Conservation (phyloP, 2,329 filamentous ascomycete genomes). For the Colletotrichum sp. region DNA sequence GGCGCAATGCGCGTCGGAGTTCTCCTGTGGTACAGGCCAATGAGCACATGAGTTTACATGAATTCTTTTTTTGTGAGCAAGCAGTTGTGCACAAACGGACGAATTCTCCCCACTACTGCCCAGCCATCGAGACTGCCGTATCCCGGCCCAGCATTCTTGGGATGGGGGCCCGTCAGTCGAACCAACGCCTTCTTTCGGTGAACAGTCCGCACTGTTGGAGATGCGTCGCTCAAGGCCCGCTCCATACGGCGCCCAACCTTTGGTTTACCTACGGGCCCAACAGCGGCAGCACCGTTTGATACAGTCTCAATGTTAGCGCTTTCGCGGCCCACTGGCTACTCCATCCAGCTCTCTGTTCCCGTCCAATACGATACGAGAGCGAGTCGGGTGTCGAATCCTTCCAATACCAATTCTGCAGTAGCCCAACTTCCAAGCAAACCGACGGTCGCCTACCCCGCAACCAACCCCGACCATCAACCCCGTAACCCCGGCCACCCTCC, state of each 20-base stretch:
- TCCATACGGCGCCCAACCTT: neutral
- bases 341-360: neutral
- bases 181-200: neutral
- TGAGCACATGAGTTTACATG: neutral
- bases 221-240: neutral
- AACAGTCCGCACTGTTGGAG: neutral
- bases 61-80: neutral
- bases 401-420: neutral
- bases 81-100: neutral
- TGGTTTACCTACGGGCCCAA: neutral
- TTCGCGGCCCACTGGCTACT: neutral
- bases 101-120: neutral
- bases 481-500: slow-evolving; percentile 6
- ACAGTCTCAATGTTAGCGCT: neutral
- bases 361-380: neutral
- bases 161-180: neutral
- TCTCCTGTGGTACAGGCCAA: neutral
- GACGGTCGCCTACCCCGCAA: slow-evolving; percentile 6
- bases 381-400: neutral
- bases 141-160: slow-evolving; percentile 8
- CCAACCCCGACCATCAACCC: neutral
- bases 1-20: neutral
- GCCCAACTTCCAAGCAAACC: neutral
- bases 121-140: slow-evolving; percentile 6
- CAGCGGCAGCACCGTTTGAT: neutral